Percentiles rank a stretch among this genome's conserved stretches.
phyloP scores from a whole-genome alignment of 805 yeast genomes.

The Hanseniaspora mollemarum region DNA sequence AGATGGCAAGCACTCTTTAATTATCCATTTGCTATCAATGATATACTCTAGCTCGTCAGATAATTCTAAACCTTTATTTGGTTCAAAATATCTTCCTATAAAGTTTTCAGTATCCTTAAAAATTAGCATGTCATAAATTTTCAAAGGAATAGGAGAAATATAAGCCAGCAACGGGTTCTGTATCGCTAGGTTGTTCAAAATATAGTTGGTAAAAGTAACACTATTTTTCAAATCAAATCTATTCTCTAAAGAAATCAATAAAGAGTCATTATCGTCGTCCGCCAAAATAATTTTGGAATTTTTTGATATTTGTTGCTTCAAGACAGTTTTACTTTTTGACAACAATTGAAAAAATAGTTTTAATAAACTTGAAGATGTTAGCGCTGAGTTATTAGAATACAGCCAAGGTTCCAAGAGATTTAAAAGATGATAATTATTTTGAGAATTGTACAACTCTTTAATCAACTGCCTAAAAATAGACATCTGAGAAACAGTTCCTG shows the following conservation, averaged over 20 bases:
- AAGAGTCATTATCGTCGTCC: slow-evolving; percentile 2
- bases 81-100: slow-evolving; percentile 45
- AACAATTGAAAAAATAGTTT: slow-evolving; percentile 42
- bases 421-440: slow-evolving; percentile 51
- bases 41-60: slow-evolving; percentile 33
- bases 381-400: slow-evolving; percentile 76
- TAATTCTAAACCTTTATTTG: background rate
- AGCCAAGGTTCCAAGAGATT: slow-evolving; percentile 63
- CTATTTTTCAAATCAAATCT: slow-evolving; percentile 15
- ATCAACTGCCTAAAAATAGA: slow-evolving; percentile 60
- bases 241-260: slow-evolving; percentile 11
- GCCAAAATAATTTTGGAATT: slow-evolving; percentile 8
- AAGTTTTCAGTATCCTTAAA: slow-evolving; percentile 72
- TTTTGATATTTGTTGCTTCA: slow-evolving; percentile 7
- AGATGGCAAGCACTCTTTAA: slow-evolving; percentile 59
- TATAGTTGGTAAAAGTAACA: slow-evolving; percentile 9
- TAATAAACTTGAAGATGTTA: slow-evolving; percentile 68
- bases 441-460: slow-evolving; percentile 90
- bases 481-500: slow-evolving; percentile 43
- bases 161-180: slow-evolving; percentile 21
- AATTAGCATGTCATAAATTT: slow-evolving; percentile 74
- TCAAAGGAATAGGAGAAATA: slow-evolving; percentile 22
- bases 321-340: slow-evolving; percentile 11
- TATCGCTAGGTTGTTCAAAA: background rate
- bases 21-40: slow-evolving; percentile 60